A percentile compares a stretch with the other conserved stretches of the same genome.
These are phyloP conservation scores for Pseudozyma tsukubaensis DNA, from an alignment of 1,284 basidiomycete genomes.

Conservation along the genomic window DNA sequence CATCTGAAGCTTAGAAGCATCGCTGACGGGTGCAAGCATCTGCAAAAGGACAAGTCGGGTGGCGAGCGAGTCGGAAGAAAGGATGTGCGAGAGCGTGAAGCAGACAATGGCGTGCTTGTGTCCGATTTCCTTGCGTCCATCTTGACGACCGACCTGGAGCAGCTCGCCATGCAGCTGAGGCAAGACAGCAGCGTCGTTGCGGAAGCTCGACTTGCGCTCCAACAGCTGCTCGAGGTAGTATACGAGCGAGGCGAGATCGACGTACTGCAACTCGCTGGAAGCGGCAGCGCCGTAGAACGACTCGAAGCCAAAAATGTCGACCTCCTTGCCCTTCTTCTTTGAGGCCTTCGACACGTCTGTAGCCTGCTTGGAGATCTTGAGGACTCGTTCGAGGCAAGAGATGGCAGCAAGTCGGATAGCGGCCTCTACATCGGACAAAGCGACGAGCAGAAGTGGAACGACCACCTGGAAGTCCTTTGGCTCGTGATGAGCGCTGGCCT, in stretches of 20 bases:
- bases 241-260: conserved; percentile 79
- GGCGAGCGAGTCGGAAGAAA: conserved; percentile 73
- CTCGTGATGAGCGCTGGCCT: conserved; percentile 15
- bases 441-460: conserved; percentile 80
- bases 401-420: conserved; percentile 76
- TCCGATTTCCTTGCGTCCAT: conserved; percentile 75
- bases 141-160: conserved; percentile 72
- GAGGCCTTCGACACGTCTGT: conserved; percentile 55
- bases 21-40: conserved; percentile 75
- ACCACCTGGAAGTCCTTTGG: conserved; percentile 82
- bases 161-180: conserved; percentile 76
- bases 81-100: conserved; percentile 84
- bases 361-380: conserved; percentile 70
- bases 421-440: conserved; percentile 74
- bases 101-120: conserved; percentile 82
- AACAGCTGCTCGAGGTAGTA: conserved; percentile 76
- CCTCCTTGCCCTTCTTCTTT: conserved; percentile 59
- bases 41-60: conserved; percentile 76
- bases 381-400: conserved; percentile 74
- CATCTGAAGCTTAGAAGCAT: conserved; percentile 76
- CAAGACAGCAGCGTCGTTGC: conserved; percentile 78
- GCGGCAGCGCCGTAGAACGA: conserved; percentile 78
- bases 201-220: conserved; percentile 69
- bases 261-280: conserved; percentile 77
- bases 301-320: conserved; percentile 83